A percentile compares a stretch with the other conserved stretches of the same genome.
Conservation (phyloP, 257 asterid genomes). For the Plectranthus barbatus region DNA sequence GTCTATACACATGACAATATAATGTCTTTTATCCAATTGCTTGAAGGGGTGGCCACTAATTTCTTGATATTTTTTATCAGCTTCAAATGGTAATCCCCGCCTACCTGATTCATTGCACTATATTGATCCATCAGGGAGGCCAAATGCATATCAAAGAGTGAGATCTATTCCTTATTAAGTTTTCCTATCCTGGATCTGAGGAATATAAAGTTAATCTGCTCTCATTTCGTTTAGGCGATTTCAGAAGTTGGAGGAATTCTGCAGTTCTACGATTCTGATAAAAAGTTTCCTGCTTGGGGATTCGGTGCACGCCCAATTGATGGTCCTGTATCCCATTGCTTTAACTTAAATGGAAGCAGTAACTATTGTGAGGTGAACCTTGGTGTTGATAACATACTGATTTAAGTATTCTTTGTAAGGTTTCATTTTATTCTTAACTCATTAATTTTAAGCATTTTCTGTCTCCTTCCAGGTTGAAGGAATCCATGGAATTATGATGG, state of each 20-base stretch:
- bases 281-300: constrained; percentile 95
- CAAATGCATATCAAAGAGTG: constrained; percentile 91
- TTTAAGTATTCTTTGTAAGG: not conserved
- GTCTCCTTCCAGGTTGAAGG: constrained; percentile 70
- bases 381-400: not conserved
- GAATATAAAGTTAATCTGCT: constrained; percentile 14
- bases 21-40: constrained; percentile 4
- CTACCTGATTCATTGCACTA: constrained; percentile 94
- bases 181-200: constrained; percentile 4
- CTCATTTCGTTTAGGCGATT: constrained; percentile 57
- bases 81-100: constrained; percentile 98
- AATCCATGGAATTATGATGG: constrained; percentile 74
- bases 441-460: constrained; percentile 8
- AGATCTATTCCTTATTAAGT: constrained; percentile 28
- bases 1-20: not conserved
- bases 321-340: constrained; percentile 98
- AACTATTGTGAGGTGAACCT: constrained; percentile 68
- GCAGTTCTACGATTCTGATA: constrained; percentile 86
- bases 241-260: constrained; percentile 80
- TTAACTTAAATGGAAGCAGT: constrained; percentile 91
- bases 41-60: constrained; percentile 17
- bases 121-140: constrained; percentile 86
- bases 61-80: constrained; percentile 38
- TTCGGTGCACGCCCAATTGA: constrained; percentile 98
- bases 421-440: not conserved